Percentiles rank a stretch among this genome's conserved stretches.
Conservation (phyloP, 257 asterid genomes). For the Nicotiana undulata region DNA sequence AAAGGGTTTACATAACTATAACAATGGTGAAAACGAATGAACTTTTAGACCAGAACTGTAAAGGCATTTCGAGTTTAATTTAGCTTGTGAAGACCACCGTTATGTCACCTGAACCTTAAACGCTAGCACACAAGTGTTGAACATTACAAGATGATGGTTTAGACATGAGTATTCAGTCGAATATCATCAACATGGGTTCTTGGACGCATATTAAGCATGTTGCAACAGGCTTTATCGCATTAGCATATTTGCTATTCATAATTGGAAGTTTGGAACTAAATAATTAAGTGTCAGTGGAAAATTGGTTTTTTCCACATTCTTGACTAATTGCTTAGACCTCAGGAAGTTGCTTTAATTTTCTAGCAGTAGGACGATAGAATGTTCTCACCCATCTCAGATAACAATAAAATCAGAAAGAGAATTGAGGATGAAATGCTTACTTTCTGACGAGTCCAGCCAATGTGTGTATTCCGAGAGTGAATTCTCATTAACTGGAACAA, state of each 20-base stretch:
- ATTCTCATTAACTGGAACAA: constrained; percentile 54
- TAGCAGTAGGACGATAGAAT: neutral
- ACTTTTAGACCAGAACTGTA: neutral
- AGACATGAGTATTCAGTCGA: neutral
- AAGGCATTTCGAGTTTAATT: neutral
- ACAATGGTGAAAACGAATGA: neutral
- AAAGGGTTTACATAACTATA: neutral
- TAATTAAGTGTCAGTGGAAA: neutral
- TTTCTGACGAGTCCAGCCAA: constrained; percentile 93
- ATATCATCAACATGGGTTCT: neutral
- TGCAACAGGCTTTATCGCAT: neutral
- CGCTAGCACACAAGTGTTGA: neutral
- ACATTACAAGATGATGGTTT: neutral
- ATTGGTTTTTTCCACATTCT: neutral
- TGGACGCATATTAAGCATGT: neutral
- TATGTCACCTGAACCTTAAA: neutral
- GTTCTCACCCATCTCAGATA: neutral
- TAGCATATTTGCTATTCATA: neutral
- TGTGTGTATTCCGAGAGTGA: constrained; percentile 68
- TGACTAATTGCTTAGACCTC: neutral
- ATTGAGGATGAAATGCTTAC: constrained; percentile 32
- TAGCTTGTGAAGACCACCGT: neutral
- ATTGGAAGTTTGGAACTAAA: neutral
- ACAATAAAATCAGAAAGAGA: neutral
- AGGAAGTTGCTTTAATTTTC: neutral